Conservation (phyloP, 768 basidiomycete genomes). For the Multifurca ochricompacta region DNA sequence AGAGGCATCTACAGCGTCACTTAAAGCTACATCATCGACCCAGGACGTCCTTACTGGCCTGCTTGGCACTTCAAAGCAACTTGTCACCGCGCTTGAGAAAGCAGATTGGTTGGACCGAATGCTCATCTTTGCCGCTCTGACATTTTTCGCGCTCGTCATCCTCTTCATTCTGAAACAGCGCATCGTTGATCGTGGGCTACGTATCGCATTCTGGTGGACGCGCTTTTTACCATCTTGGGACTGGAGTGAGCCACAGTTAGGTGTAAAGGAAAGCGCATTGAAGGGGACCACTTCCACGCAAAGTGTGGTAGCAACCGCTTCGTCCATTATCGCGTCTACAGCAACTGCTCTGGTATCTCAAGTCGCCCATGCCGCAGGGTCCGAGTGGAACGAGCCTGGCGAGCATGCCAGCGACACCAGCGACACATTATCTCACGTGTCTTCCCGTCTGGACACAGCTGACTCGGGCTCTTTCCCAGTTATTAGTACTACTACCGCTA, state of each 20-base stretch:
- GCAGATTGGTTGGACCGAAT: constrained; percentile 90
- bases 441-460: neutral
- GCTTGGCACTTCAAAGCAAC: constrained; percentile 71
- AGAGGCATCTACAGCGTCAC: constrained; percentile 76
- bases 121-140: constrained; percentile 69
- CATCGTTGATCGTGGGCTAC: constrained; percentile 68
- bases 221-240: constrained; percentile 46
- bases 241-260: neutral
- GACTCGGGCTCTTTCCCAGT: neutral
- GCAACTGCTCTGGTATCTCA: neutral
- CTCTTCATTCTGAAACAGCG: constrained; percentile 86
- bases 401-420: neutral
- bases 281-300: neutral
- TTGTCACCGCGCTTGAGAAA: constrained; percentile 82
- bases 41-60: constrained; percentile 69
- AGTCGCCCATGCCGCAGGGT: neutral
- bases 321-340: constrained; percentile 1
- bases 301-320: neutral
- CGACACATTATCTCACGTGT: neutral
- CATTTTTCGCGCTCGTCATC: constrained; percentile 78
- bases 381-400: neutral
- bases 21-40: constrained; percentile 63
- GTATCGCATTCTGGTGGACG: constrained; percentile 86
- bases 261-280: neutral
- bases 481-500: too few relatives aligned